Evolutionary conservation across 495 filamentous ascomycete genomes (phyloP).

Genomic region (Tuber borchii): DNA sequence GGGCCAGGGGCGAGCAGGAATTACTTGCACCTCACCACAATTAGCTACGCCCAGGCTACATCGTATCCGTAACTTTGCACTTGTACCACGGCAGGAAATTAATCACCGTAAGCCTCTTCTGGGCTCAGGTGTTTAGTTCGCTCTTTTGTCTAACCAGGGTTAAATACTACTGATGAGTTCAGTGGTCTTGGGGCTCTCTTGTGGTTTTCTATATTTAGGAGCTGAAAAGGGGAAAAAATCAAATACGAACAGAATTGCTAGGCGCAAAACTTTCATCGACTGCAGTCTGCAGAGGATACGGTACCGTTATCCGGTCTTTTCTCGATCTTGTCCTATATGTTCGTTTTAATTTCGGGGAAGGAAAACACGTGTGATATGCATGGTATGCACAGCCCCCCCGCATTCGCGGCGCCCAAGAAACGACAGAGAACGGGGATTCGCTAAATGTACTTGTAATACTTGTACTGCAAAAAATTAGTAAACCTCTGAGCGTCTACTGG

Average conservation of each 20-base stretch:
- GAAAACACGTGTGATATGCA: background rate
- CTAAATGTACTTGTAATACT: background rate
- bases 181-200: background rate
- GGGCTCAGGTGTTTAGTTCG: background rate
- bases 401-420: background rate
- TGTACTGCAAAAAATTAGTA: background rate
- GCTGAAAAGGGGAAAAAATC: background rate
- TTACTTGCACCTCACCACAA: background rate
- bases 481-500: background rate
- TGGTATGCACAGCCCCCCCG: background rate
- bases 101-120: background rate
- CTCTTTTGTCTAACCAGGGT: background rate
- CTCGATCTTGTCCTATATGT: background rate
- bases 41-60: background rate
- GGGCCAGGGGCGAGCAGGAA: background rate
- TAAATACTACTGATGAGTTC: background rate
- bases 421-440: background rate
- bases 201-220: background rate
- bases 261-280: background rate
- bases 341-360: background rate
- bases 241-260: background rate
- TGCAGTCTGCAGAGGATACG: background rate
- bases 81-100: background rate
- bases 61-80: background rate
- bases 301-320: background rate